A percentile compares a stretch with the other conserved stretches of the same genome.
Evolutionary conservation across 345 rosid genomes (phyloP).

Genomic region (Adansonia digitata): DNA sequence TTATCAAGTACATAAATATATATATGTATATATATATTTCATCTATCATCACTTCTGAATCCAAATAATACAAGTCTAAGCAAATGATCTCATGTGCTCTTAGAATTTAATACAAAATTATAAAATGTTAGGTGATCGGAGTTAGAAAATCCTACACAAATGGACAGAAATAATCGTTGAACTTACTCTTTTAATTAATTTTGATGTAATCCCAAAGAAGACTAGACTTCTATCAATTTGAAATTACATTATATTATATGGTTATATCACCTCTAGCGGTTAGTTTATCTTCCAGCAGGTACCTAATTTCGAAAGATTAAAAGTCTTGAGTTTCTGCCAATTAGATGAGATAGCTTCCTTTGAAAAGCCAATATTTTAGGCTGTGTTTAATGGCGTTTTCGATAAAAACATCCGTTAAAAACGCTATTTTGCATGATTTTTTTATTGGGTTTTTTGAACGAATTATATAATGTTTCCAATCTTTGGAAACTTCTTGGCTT

Average conservation of each 20-base stretch:
- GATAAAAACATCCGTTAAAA: constrained; percentile 2
- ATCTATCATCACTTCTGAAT: too few species aligned
- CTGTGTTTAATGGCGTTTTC: not conserved
- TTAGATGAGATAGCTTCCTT: not conserved
- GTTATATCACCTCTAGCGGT: not conserved
- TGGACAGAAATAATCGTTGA: not conserved
- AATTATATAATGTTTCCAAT: too few species aligned
- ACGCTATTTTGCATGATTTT: too few species aligned
- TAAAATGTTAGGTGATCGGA: not conserved
- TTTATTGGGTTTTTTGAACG: too few species aligned
- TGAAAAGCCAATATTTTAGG: not conserved
- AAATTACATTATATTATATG: too few species aligned
- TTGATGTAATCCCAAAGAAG: not conserved
- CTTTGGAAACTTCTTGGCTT: too few species aligned
- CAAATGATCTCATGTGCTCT: too few species aligned
- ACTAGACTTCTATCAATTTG: not conserved
- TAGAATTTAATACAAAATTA: too few species aligned
- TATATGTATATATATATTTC: too few species aligned
- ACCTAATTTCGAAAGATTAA: not conserved
- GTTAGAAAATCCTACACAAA: not conserved
- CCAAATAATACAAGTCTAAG: too few species aligned
- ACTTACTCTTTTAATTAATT: not conserved
- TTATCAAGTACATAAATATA: too few species aligned
- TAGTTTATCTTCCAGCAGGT: not conserved
- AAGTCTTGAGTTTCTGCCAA: not conserved